Conservation (phyloP, 768 basidiomycete genomes). For the Saitozyma sp. region DNA sequence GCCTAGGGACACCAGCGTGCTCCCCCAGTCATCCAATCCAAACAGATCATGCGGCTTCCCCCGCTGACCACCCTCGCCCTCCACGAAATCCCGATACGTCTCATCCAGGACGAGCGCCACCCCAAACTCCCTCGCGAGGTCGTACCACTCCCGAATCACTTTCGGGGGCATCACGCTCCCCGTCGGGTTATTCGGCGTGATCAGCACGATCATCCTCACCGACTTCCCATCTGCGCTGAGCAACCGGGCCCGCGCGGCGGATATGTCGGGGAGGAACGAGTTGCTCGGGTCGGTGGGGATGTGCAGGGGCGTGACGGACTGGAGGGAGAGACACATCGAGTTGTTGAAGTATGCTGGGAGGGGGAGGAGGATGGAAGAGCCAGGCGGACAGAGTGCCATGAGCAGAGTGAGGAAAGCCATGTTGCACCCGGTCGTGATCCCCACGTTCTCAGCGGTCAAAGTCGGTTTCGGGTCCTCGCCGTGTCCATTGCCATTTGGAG, state of each 20-base stretch:
- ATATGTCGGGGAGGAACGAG: conserved; percentile 64
- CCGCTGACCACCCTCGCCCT: conserved; percentile 15
- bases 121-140: conserved; percentile 60
- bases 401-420: conserved; percentile 66
- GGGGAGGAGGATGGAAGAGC: conserved; percentile 68
- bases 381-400: conserved; percentile 68
- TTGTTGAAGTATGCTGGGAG: conserved; percentile 62
- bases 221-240: conserved; percentile 47
- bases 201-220: conserved; percentile 69
- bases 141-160: conserved; percentile 63
- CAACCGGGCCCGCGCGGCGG: conserved; percentile 45
- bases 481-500: neutral
- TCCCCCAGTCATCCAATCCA: conserved; percentile 60
- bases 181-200: conserved; percentile 58
- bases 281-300: conserved; percentile 59
- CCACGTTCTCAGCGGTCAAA: conserved; percentile 59
- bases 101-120: conserved; percentile 80
- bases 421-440: conserved; percentile 71
- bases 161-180: conserved; percentile 67
- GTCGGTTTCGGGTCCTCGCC: conserved; percentile 44
- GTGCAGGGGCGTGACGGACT: conserved; percentile 63
- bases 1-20: conserved; percentile 67
- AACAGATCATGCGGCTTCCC: conserved; percentile 49
- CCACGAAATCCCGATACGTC: conserved; percentile 79
- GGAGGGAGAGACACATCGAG: conserved; percentile 65